Conservation (phyloP, 148 eudicot genomes). For the Euryodendron excelsum region DNA sequence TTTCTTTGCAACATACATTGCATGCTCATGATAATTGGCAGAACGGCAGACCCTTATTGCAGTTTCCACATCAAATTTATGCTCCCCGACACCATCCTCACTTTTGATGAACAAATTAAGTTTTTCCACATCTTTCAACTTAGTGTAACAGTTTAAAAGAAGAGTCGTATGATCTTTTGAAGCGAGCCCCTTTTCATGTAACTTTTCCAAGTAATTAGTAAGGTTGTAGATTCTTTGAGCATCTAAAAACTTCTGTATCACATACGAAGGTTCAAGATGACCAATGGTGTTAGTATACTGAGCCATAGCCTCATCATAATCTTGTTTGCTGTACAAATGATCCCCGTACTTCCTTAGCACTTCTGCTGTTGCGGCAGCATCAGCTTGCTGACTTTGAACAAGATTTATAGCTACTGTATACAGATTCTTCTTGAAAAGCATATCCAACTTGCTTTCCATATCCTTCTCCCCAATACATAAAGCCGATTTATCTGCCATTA, state of each 20-base stretch:
- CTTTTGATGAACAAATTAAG: constrained; percentile 78
- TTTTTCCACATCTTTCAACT: constrained; percentile 95
- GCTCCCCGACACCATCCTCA: constrained; percentile 81
- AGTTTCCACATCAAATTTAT: constrained; percentile 94
- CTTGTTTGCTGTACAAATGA: constrained; percentile 87
- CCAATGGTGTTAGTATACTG: constrained; percentile 95
- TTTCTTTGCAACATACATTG: constrained; percentile 97
- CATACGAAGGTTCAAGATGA: constrained; percentile 95
- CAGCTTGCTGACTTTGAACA: constrained; percentile 97
- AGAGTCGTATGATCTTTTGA: constrained; percentile 98
- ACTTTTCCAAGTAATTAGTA: constrained; percentile 89
- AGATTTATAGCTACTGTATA: constrained; percentile 94
- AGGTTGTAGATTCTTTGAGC: constrained; percentile 96
- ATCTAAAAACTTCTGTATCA: constrained; percentile 95
- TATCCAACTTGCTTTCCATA: constrained; percentile 98
- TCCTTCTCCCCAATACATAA: constrained; percentile 91
- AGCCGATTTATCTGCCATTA: constrained; percentile 78
- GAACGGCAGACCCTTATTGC: constrained; percentile 95
- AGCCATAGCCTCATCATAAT: constrained; percentile 92
- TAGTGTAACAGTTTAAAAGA: constrained; percentile 86
- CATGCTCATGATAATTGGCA: constrained; percentile 97
- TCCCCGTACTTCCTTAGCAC: constrained; percentile 95
- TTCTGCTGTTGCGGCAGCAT: constrained; percentile 99
- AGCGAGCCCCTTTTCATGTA: constrained; percentile 93
- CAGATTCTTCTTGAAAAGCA: constrained; percentile 91